Evolutionary conservation across 805 yeast genomes (phyloP), one percentile per base, ranked within the genome.

Genomic region (Myxozyma melibiosi): DNA sequence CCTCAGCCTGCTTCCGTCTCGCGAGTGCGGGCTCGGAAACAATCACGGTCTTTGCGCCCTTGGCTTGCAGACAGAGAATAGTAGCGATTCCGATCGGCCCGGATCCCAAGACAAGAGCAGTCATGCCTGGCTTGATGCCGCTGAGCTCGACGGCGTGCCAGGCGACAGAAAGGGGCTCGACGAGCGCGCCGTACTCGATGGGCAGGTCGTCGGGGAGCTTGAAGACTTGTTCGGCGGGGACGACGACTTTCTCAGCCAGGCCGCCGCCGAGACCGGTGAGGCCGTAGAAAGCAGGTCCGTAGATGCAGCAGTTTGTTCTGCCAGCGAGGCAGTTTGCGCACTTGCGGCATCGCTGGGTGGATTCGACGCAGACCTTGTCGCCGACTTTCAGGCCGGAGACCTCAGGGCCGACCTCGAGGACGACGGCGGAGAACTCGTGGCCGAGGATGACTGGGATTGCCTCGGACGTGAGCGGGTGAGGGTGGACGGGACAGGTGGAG

Each of bases 341-440:
- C 39, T 70, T 63, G 28, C 73, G 69, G 30, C 88, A 85, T 38
- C 82, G 81, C 33, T 82, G 82, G 1, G 84, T 77, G 5, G 86
- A 84, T 64, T 84, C 88, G 24, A 84, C 79, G 20, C 80, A 84
- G 31, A 85, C 88, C 43, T 79, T 78, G 66, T 82, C 84, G 13
- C 86, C 86, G 1, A 72, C 70, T 61, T 76, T 70, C 27, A 80
- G 69, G 14, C 68, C 68, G 0, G 70, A 70, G 4, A 82, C 85
- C 18, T 61, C 74, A 0, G 72, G 40, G 34, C 87, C 87, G 31
- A 81, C 70, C 35, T 70, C 78, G 25, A 66, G 57, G 4, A 80
- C 74, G 7, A 74, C 69, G 38, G 83, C 84, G 0, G 81, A 71
- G 63, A 77, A 74, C 65, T 82, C 85, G 64, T 82, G 85, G 42